Conservation (phyloP, 2,329 filamentous ascomycete genomes). For the Cladosporium sp. region DNA sequence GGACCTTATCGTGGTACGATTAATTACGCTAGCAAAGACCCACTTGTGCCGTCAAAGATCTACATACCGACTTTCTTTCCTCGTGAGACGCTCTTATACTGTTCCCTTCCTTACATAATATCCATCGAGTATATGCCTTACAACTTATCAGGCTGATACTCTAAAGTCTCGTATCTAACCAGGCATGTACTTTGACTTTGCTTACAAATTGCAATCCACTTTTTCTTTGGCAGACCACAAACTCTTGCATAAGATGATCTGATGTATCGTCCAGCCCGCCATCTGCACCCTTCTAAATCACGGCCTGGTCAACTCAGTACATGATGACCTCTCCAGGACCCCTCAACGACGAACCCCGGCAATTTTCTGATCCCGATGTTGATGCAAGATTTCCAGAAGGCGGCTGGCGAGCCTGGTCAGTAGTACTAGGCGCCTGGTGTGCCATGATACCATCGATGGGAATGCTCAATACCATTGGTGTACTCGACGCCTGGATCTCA, state of each 20-base stretch:
- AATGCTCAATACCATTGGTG: conserved; percentile 5
- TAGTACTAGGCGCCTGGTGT: conserved; percentile 13
- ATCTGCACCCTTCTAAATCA: neutral
- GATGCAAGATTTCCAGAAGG: conserved; percentile 1
- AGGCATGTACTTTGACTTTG: neutral
- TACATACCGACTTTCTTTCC: neutral
- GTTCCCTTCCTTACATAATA: no score
- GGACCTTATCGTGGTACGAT: neutral
- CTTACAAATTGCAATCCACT: neutral
- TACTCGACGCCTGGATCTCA: conserved; percentile 7
- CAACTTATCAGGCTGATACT: neutral
- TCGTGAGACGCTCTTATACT: neutral
- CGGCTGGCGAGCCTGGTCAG: conserved; percentile 7
- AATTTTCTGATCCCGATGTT: neutral
- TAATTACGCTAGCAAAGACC: neutral
- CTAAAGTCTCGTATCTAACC: neutral
- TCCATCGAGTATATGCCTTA: neutral
- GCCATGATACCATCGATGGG: conserved; percentile 14
- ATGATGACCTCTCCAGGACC: neutral
- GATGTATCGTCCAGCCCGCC: neutral
- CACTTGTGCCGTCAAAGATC: neutral
- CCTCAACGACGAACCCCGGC: neutral
- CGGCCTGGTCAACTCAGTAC: neutral
- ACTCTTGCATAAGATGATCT: neutral
- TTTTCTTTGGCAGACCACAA: neutral